phyloP scores from a whole-genome alignment of 2,329 filamentous ascomycete genomes.

The Teratosphaeriaceae sp. region DNA sequence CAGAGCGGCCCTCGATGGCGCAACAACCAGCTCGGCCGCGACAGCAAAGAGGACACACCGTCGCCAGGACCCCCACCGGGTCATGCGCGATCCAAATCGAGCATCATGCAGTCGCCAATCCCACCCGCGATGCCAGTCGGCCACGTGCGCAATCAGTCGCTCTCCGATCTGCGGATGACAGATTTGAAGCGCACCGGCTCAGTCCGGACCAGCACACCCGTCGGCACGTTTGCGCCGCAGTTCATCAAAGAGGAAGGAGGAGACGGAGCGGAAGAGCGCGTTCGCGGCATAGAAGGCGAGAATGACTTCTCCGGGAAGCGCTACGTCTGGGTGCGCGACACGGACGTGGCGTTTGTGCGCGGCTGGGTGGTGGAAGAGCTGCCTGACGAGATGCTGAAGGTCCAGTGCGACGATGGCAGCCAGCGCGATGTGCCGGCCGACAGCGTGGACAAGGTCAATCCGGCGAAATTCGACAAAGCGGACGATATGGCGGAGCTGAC shows the following conservation, averaged over 20 bases:
- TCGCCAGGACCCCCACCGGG: constrained; percentile 52
- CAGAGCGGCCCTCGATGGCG: constrained; percentile 64
- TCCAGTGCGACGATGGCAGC: constrained; percentile 89
- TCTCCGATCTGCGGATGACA: constrained; percentile 40
- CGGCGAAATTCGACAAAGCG: constrained; percentile 98
- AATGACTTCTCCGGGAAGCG: constrained; percentile 98
- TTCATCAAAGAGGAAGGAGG: constrained; percentile 89
- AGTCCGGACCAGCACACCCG: constrained; percentile 55
- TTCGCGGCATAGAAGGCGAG: constrained; percentile 80
- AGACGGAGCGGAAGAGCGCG: constrained; percentile 49
- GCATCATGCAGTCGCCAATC: constrained; percentile 59
- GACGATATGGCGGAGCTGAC: constrained; percentile 99
- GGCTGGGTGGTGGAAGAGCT: constrained; percentile 87
- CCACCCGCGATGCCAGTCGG: constrained; percentile 40
- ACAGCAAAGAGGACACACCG: constrained; percentile 51
- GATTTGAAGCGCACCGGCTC: constrained; percentile 48
- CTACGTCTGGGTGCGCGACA: constrained; percentile 95
- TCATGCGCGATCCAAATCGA: constrained; percentile 64
- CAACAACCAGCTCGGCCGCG: constrained; percentile 67
- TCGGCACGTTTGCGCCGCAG: constrained; percentile 85
- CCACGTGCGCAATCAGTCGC: constrained; percentile 64
- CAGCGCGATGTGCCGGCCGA: constrained; percentile 83
- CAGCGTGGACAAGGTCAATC: constrained; percentile 96
- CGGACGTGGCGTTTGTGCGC: constrained; percentile 79
- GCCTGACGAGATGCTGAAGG: constrained; percentile 60